These are phyloP conservation scores for Aphelidium insulamus DNA, from an alignment of 371 early-diverging fungal genomes.

Conservation along the genomic window DNA sequence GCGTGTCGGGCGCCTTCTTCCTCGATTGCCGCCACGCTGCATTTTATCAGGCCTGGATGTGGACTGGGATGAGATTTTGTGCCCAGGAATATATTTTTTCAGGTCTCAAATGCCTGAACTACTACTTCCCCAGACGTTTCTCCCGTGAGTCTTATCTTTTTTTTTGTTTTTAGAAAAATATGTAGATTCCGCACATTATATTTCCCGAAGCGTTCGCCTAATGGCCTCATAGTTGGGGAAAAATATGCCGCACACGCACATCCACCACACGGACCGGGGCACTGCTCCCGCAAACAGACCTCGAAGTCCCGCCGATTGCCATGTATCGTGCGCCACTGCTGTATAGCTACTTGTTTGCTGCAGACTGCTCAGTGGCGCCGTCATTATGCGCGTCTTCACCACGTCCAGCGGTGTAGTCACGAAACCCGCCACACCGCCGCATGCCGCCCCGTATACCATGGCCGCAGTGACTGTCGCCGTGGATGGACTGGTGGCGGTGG, in stretches of 20 bases:
- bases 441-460: conserved; percentile 27
- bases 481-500: conserved; percentile 12
- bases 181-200: no score
- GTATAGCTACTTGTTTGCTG: background rate
- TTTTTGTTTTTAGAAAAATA: no score
- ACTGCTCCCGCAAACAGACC: conserved; percentile 34
- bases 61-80: no score
- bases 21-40: no score
- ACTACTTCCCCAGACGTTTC: no score
- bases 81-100: no score
- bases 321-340: conserved; percentile 1
- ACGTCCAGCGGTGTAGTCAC: conserved; percentile 85
- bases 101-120: no score
- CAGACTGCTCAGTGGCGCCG: conserved; percentile 8
- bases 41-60: no score
- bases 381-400: conserved; percentile 77
- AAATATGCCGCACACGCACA: conserved; percentile 51
- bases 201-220: no score
- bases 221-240: conserved; percentile 48
- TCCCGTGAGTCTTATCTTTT: no score
- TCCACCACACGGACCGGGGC: conserved; percentile 49
- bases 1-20: no score
- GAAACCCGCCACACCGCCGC: conserved; percentile 75
- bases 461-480: conserved; percentile 20
- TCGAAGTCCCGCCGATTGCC: conserved; percentile 1